Conservation (phyloP, 2,329 filamentous ascomycete genomes). For the Cladophialophora psammophila region DNA sequence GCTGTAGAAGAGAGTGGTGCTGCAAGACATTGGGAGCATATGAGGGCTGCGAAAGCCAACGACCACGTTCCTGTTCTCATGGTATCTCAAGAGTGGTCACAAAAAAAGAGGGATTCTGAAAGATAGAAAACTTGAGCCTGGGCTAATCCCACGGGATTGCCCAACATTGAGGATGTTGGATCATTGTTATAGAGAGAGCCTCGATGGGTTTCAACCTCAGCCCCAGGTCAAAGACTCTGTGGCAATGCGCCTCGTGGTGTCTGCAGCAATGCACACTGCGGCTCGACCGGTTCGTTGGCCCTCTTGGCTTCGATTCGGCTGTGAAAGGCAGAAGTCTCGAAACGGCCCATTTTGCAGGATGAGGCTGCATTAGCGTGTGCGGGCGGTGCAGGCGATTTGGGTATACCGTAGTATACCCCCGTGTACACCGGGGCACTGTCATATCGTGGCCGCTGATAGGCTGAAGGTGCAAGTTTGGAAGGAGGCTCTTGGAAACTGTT, state of each 20-base stretch:
- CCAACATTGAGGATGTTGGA: background rate
- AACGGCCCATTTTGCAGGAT: background rate
- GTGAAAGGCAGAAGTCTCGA: background rate
- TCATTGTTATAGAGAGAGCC: slow-evolving; percentile 1
- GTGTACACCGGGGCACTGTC: background rate
- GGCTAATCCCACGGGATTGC: background rate
- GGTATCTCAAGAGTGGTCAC: background rate
- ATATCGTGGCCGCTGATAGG: background rate
- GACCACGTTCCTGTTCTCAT: background rate
- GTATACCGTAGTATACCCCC: too few species aligned
- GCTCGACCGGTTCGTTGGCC: background rate
- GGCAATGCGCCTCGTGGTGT: background rate
- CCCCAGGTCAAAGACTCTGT: background rate
- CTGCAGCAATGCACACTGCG: background rate
- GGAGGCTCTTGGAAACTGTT: background rate
- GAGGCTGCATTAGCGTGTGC: background rate
- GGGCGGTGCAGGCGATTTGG: background rate
- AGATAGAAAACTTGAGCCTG: background rate
- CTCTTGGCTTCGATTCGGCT: background rate
- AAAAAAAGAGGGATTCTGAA: background rate
- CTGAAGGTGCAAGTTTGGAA: background rate
- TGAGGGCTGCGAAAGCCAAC: background rate
- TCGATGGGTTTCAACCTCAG: background rate
- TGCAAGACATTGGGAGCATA: background rate
- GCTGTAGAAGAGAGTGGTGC: background rate